Evolutionary conservation across 2,329 filamentous ascomycete species (phyloP).

Genomic region (Paraconiothyrium brasiliense): DNA sequence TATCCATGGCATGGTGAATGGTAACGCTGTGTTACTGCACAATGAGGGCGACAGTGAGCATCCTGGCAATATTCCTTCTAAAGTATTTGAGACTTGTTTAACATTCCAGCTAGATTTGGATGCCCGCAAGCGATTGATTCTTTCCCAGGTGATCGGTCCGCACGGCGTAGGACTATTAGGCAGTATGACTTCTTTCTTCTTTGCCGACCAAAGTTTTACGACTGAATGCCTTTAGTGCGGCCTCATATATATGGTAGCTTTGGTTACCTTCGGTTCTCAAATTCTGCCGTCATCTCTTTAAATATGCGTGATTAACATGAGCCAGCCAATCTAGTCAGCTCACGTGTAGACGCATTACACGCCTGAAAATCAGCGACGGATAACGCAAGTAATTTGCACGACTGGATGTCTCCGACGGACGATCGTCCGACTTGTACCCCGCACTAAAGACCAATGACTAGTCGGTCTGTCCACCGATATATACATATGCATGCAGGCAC

Average conservation of each 20-base stretch:
- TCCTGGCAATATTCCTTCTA: slow-evolving; percentile 12
- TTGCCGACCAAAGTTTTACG: too few relatives aligned
- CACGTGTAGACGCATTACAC: not conserved
- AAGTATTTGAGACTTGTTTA: slow-evolving; percentile 24
- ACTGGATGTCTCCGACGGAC: not conserved
- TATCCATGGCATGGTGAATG: slow-evolving; percentile 32
- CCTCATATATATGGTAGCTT: too few relatives aligned
- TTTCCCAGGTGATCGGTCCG: too few relatives aligned
- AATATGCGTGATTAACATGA: too few relatives aligned
- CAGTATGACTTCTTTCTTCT: too few relatives aligned
- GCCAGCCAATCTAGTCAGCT: not conserved
- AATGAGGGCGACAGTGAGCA: slow-evolving; percentile 19
- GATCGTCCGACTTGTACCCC: not conserved
- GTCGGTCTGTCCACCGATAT: not conserved
- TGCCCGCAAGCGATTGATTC: too few relatives aligned
- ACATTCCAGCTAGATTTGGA: not conserved
- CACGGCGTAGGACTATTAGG: too few relatives aligned
- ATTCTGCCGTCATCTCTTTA: too few relatives aligned
- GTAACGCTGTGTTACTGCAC: slow-evolving; percentile 26
- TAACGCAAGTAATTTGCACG: too few relatives aligned
- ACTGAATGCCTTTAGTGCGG: too few relatives aligned
- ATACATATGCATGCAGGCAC: not conserved
- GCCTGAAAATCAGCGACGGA: slow-evolving; percentile 8
- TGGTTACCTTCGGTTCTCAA: too few relatives aligned
- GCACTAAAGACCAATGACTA: not conserved